Conservation (phyloP, 129 eudicot genomes). For the Flaveria trinervia region DNA sequence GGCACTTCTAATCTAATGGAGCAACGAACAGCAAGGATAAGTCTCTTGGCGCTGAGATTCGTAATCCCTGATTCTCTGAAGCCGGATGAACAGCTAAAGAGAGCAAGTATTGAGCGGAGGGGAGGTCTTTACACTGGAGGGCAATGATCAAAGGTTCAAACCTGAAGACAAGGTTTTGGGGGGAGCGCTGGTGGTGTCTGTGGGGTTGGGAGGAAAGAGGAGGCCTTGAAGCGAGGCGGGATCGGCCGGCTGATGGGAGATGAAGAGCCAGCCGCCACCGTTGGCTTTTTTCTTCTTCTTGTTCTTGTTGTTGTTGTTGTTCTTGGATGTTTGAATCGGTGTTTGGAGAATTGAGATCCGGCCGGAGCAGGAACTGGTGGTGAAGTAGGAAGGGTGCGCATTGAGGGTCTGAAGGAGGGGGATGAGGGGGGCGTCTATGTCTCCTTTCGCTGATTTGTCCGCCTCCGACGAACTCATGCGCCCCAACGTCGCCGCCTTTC, state of each 20-base stretch:
- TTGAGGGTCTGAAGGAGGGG: slow-evolving; percentile 71
- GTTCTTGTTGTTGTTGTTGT: too few species aligned
- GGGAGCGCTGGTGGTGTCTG: slow-evolving; percentile 21
- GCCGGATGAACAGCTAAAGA: slow-evolving; percentile 77
- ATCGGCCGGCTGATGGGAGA: slow-evolving; percentile 65
- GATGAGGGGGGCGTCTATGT: slow-evolving; percentile 63
- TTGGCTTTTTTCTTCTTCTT: slow-evolving; percentile 61
- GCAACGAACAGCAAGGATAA: slow-evolving; percentile 82
- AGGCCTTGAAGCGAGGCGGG: slow-evolving; percentile 48
- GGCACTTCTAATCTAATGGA: slow-evolving; percentile 95
- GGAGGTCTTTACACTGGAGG: slow-evolving; percentile 62
- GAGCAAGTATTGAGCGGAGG: slow-evolving; percentile 61
- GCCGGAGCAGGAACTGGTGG: slow-evolving; percentile 99
- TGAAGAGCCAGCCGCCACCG: slow-evolving; percentile 87
- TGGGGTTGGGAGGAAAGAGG: slow-evolving; percentile 36
- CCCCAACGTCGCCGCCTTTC: slow-evolving; percentile 61
- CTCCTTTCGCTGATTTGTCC: slow-evolving; percentile 95
- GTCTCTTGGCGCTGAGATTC: slow-evolving; percentile 67
- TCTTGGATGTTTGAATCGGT: slow-evolving; percentile 16
- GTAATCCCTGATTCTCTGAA: slow-evolving; percentile 90
- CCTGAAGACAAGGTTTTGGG: slow-evolving; percentile 55
- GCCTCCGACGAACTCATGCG: slow-evolving; percentile 62
- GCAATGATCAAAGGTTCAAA: slow-evolving; percentile 93
- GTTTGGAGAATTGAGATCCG: slow-evolving; percentile 91
- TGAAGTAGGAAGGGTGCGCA: slow-evolving; percentile 76